phyloP scores from a whole-genome alignment of 345 rosid genomes.

The Angophora floribunda region DNA sequence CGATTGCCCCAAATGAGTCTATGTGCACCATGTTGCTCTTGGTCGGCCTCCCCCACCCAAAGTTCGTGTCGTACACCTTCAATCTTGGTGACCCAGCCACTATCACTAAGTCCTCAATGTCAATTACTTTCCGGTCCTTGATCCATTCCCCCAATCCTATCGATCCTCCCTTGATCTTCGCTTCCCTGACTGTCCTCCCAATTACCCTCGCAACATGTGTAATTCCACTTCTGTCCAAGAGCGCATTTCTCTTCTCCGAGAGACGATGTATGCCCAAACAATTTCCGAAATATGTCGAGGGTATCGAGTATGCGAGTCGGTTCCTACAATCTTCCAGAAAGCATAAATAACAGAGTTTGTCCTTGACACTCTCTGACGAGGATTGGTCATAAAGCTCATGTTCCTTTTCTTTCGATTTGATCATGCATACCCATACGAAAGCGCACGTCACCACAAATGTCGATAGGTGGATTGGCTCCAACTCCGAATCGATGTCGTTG shows the following conservation, averaged over 20 bases:
- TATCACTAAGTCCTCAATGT: too few relatives aligned
- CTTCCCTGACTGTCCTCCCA: not conserved
- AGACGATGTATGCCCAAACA: slow-evolving; percentile 8
- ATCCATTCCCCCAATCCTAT: too few relatives aligned
- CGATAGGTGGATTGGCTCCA: not conserved
- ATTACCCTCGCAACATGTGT: slow-evolving; percentile 19
- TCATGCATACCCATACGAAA: not conserved
- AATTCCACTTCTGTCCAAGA: slow-evolving; percentile 15
- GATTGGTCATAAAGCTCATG: fast-evolving
- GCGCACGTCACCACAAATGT: not conserved
- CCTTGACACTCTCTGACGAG: not conserved
- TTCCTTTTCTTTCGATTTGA: not conserved
- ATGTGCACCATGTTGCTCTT: too few relatives aligned
- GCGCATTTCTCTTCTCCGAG: slow-evolving; percentile 1
- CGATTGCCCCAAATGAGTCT: too few relatives aligned
- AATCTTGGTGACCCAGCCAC: too few relatives aligned
- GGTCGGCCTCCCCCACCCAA: too few relatives aligned
- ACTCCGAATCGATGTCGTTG: not conserved
- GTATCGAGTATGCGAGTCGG: slow-evolving; percentile 1
- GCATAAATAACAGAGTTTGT: not conserved
- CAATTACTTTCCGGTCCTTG: too few relatives aligned
- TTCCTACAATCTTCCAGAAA: not conserved
- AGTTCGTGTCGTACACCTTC: too few relatives aligned
- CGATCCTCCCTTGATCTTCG: too few relatives aligned
- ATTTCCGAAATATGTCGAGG: slow-evolving; percentile 24